phyloP scores from a whole-genome alignment of 2,329 filamentous ascomycete genomes.

The Sclerotinia glacialis region DNA sequence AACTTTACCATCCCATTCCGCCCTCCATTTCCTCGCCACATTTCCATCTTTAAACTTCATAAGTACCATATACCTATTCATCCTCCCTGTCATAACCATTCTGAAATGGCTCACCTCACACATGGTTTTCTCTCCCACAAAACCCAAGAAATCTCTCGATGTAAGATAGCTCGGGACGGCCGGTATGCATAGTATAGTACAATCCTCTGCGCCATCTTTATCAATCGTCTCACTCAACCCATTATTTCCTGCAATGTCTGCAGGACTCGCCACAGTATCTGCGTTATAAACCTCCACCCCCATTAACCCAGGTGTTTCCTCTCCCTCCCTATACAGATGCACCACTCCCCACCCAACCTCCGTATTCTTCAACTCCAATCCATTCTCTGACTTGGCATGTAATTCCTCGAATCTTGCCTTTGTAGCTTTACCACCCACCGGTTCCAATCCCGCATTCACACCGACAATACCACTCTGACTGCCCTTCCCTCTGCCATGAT shows the following conservation, averaged over 20 bases:
- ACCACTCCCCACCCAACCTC: constrained; percentile 90
- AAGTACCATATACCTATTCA: constrained; percentile 91
- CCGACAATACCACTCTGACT: constrained; percentile 25
- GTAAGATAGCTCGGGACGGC: constrained; percentile 94
- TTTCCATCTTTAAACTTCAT: constrained; percentile 83
- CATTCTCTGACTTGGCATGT: background rate
- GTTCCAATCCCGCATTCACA: constrained; percentile 41
- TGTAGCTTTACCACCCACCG: constrained; percentile 59
- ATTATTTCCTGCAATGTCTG: constrained; percentile 31
- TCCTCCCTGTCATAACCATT: constrained; percentile 84
- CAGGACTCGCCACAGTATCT: constrained; percentile 6
- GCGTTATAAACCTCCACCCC: constrained; percentile 33
- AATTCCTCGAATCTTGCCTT: constrained; percentile 74
- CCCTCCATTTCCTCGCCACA: constrained; percentile 75
- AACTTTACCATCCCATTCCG: constrained; percentile 85
- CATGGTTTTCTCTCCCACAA: constrained; percentile 83
- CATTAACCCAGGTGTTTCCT: constrained; percentile 65
- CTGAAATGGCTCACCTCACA: constrained; percentile 88
- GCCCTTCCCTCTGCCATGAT: constrained; percentile 48
- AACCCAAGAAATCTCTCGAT: constrained; percentile 85
- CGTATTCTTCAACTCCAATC: constrained; percentile 63
- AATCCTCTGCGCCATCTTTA: constrained; percentile 49
- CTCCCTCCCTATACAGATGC: constrained; percentile 83
- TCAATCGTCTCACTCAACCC: constrained; percentile 41
- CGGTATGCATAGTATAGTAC: constrained; percentile 86